Percentiles rank a stretch among this genome's conserved stretches.
Evolutionary conservation across 2,329 filamentous ascomycete species (phyloP).

Genomic region (Raffaelea deltoideospora): DNA sequence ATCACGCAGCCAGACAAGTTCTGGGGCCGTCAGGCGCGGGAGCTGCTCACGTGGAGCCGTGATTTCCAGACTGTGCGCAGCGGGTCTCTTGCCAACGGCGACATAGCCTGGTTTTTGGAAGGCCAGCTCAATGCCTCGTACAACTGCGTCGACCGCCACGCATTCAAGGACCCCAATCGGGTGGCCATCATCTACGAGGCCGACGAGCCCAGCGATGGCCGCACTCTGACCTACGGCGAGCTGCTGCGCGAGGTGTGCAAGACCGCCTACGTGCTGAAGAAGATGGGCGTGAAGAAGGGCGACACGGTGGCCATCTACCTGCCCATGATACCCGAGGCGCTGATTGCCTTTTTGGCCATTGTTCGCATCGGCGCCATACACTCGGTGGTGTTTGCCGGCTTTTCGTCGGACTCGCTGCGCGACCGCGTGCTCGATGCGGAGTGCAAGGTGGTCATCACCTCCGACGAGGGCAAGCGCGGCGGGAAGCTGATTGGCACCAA

Average conservation of each 20-base stretch:
- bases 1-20: slow-evolving; percentile 81
- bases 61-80: slow-evolving; percentile 83
- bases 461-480: slow-evolving; percentile 93
- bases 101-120: slow-evolving; percentile 90
- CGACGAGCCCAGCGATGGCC: slow-evolving; percentile 75
- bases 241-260: slow-evolving; percentile 83
- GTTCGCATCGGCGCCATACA: slow-evolving; percentile 87
- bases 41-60: slow-evolving; percentile 76
- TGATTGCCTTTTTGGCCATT: slow-evolving; percentile 84
- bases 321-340: slow-evolving; percentile 95
- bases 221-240: slow-evolving; percentile 83
- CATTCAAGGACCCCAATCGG: slow-evolving; percentile 84
- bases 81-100: slow-evolving; percentile 63
- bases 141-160: slow-evolving; percentile 95
- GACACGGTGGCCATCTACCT: slow-evolving; percentile 96
- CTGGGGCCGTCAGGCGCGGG: slow-evolving; percentile 74
- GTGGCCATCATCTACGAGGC: slow-evolving; percentile 98
- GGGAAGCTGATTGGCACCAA: slow-evolving; percentile 96
- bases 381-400: slow-evolving; percentile 95
- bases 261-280: slow-evolving; percentile 74
- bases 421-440: slow-evolving; percentile 87
- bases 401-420: slow-evolving; percentile 88
- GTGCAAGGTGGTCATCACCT: slow-evolving; percentile 89
- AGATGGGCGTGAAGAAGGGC: slow-evolving; percentile 93
- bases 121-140: slow-evolving; percentile 88